Conservation (phyloP, 1,139 yeast genomes). For the Nadsonia commutata region DNA sequence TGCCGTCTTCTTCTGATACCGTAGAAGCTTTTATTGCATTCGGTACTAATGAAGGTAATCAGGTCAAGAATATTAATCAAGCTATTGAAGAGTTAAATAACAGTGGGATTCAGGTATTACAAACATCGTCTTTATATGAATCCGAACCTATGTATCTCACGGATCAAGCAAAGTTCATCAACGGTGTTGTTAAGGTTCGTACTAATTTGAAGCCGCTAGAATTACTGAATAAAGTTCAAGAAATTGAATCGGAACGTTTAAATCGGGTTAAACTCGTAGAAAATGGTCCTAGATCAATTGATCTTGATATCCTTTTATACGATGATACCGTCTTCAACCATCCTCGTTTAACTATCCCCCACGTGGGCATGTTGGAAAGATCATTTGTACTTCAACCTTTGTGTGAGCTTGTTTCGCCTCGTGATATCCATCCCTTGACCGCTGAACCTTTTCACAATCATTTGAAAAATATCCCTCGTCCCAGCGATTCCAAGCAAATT, state of each 20-base stretch:
- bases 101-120: conserved; percentile 32
- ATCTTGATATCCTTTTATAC: conserved; percentile 69
- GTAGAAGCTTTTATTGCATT: conserved; percentile 69
- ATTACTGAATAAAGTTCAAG: conserved; percentile 46
- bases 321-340: conserved; percentile 43
- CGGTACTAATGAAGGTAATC: conserved; percentile 78
- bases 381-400: conserved; percentile 83
- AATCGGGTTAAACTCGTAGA: conserved; percentile 65
- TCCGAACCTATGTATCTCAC: conserved; percentile 85
- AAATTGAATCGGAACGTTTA: conserved; percentile 59
- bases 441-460: conserved; percentile 68
- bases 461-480: conserved; percentile 33
- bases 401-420: conserved; percentile 60
- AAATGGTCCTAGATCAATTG: conserved; percentile 86
- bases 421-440: conserved; percentile 59
- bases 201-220: conserved; percentile 47
- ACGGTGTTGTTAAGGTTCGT: conserved; percentile 62
- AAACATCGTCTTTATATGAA: conserved; percentile 66
- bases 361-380: conserved; percentile 74
- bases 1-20: conserved; percentile 13
- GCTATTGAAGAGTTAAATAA: conserved; percentile 39
- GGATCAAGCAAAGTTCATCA: conserved; percentile 71
- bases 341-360: conserved; percentile 60
- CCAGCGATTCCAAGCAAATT: conserved; percentile 15
- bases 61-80: conserved; percentile 41